Evolutionary conservation across 805 yeast species (phyloP).

Genomic region (Lipomyces orientalis): DNA sequence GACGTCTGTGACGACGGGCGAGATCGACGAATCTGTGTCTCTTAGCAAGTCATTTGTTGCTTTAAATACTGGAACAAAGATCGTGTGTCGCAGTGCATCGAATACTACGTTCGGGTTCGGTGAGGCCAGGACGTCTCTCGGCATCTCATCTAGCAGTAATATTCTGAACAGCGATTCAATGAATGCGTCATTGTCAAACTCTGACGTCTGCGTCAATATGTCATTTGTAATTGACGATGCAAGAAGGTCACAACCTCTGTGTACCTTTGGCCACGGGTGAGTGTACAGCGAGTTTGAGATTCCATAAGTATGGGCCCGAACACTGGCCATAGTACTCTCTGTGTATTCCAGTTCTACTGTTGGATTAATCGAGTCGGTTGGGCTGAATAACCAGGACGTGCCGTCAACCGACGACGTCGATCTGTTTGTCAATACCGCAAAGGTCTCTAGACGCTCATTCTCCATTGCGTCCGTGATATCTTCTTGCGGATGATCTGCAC

Average conservation of each 20-base stretch:
- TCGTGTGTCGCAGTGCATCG: slow-evolving; percentile 59
- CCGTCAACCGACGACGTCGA: slow-evolving; percentile 24
- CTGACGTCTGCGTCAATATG: slow-evolving; percentile 17
- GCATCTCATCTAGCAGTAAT: slow-evolving; percentile 55
- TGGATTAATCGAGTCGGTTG: slow-evolving; percentile 14
- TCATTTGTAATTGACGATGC: slow-evolving; percentile 37
- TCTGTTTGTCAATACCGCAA: slow-evolving; percentile 44
- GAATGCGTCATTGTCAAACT: slow-evolving; percentile 44
- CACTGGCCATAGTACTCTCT: slow-evolving; percentile 8
- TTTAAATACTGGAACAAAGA: slow-evolving; percentile 75
- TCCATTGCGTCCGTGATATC: slow-evolving; percentile 34
- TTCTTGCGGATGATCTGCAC: slow-evolving; percentile 22
- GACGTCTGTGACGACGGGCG: not conserved
- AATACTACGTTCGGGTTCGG: slow-evolving; percentile 43
- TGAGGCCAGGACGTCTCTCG: slow-evolving; percentile 43
- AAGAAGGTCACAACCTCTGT: slow-evolving; percentile 57
- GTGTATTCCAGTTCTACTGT: slow-evolving; percentile 1
- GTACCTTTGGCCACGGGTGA: slow-evolving; percentile 78
- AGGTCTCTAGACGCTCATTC: slow-evolving; percentile 24
- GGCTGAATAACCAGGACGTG: slow-evolving; percentile 29
- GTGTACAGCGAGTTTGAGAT: slow-evolving; percentile 70
- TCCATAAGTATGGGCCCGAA: slow-evolving; percentile 54
- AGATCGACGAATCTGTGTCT: slow-evolving; percentile 11
- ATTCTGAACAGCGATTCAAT: slow-evolving; percentile 60
- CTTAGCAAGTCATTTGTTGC: slow-evolving; percentile 37